Evolutionary conservation across 441 rosid species (phyloP), one percentile per base, ranked within the genome.

Genomic region (Heliophila coronopifolia): DNA sequence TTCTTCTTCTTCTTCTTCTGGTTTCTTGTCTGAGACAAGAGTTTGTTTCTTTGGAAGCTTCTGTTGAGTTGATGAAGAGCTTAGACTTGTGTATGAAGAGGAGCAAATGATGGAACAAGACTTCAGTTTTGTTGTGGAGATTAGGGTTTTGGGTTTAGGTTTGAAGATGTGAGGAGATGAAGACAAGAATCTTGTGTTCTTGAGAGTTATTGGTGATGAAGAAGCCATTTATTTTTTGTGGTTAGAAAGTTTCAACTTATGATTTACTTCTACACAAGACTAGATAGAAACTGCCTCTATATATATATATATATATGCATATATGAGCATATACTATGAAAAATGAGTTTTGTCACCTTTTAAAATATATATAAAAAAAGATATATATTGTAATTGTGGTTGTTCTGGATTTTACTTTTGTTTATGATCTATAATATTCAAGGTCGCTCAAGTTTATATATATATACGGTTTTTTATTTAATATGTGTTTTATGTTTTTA

Each of bases 1-100:
- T 43, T 67, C 75, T 2, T 69, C 40, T 17, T 77, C 74, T 22
- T 32, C 36, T 22, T 62, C 58, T 27, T 63, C 39, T 54, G 6
- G 52, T 34, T 26, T 56, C 23, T 50, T 28, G 28, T 50, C 36
- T 35, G 33, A 16, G 12, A 48, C 34, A 18, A 24, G 56, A 10
- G 32, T 30, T 15, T 47, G 35, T 1, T 40, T 40, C 14, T 59
- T 37, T 31, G 17, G 42, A 0, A 31, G 33, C 11, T 55, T 47
- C 13, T 48, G 12, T 25, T 41, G 54, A 41, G 57, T 35, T 7
- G 47, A 14, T 41, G 63, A 50, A 48, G 58, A 49, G 34, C 23
- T 56, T 34, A 28, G 34, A 48, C 48, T 54, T 54, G 67, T 40
- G 36, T 25, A 42, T 14, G 63, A 63, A 27, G 63, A 56, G 26